Evolutionary conservation across 2,329 filamentous ascomycete genomes (phyloP), one percentile per base, ranked within the genome.

Genomic region (Phialophora verrucosa): DNA sequence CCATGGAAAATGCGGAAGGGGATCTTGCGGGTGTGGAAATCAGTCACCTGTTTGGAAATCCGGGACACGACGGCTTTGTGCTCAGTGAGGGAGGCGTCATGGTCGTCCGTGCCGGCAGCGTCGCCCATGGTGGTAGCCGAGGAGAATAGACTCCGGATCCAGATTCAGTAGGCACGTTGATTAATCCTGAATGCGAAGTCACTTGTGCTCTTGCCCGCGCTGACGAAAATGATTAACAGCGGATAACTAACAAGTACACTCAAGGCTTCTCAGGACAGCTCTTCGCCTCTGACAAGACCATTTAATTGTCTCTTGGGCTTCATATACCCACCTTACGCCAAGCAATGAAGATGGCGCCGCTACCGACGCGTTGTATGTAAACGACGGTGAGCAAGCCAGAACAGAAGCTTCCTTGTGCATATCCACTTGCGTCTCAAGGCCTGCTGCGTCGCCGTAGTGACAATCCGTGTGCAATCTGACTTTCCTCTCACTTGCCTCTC

Each of bases 1-100:
- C 85, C 84, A 78, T 87, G 85, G 71, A 83, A 85, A 59, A 87
- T 82, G n/a, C 84, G 80, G 70, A 85, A 87, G 4, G 81, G 79
- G 27, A 79, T 78, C 53, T 66, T 55, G 14, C 64, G 58, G 6
- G 69, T 59, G 51, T 73, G 66, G 57, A 74, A 75, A 17, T 65
- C 44, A 7, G 65, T 59, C 5, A 74, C 66, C 47, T 65, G 59
- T 14, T 60, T 27, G 27, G 67, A 69, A 12, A 66, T 25, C 0
- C 8, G 42, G 4, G 62, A 54, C 23, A 69, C 65, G 11, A 42
- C 50, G 2, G 49, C 47, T 47, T 59, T 58, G 63, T 69, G 67
- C 31, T 62, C 35, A 20, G 11, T 20, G 27, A 63, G 61, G 14
- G 50, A 54, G 12, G 20, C n/a, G 20, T 38, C 31, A n/a, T 32